Percentiles rank a stretch among this genome's conserved stretches.
These are phyloP conservation scores for Malus hybrid DNA, from an alignment of 331 rosid genomes.

Conservation along the genomic window DNA sequence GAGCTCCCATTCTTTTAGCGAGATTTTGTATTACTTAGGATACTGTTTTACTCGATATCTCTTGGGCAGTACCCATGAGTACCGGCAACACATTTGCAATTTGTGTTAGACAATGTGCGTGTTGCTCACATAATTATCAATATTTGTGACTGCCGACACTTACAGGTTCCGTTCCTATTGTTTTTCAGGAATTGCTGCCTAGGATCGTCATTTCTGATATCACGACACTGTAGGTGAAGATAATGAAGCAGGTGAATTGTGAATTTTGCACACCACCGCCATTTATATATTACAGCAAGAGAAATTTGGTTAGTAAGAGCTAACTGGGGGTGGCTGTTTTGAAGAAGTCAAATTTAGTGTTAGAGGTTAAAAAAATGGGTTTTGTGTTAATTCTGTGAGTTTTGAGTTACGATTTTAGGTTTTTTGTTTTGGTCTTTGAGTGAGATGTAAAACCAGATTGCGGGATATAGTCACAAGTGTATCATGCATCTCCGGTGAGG, in stretches of 20 bases:
- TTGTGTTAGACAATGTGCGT: background rate
- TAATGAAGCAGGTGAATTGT: constrained; percentile 72
- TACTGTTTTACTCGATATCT: background rate
- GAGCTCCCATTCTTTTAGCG: background rate
- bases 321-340: constrained; percentile 68
- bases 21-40: background rate
- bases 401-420: constrained; percentile 50
- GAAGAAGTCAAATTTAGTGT: constrained; percentile 62
- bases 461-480: constrained; percentile 86
- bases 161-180: constrained; percentile 22
- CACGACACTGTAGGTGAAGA: constrained; percentile 58
- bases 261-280: constrained; percentile 49
- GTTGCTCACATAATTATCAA: too few relatives aligned
- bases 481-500: constrained; percentile 81
- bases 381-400: constrained; percentile 62
- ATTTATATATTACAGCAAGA: constrained; percentile 32
- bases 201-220: constrained; percentile 54
- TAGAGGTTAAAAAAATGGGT: constrained; percentile 58
- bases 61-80: background rate
- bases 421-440: constrained; percentile 64
- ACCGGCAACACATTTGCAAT: background rate
- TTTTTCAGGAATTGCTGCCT: constrained; percentile 64
- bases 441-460: constrained; percentile 93
- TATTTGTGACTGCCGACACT: constrained; percentile 4
- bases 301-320: constrained; percentile 58